Conservation (phyloP, 495 filamentous ascomycete genomes). For the Penicillium cosmopolitanum region DNA sequence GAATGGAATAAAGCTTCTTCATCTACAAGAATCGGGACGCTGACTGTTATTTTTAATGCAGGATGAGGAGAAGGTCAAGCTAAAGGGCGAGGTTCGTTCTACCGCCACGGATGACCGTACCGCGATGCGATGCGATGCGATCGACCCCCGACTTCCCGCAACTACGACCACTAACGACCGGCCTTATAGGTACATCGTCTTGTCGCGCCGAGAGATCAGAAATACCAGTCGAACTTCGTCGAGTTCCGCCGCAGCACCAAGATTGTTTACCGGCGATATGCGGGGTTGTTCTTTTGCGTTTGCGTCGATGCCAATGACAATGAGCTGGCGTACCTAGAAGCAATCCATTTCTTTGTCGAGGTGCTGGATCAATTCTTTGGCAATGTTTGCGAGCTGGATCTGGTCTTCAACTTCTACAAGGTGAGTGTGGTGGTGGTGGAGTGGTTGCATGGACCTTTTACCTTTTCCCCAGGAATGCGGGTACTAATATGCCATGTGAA, state of each 20-base stretch:
- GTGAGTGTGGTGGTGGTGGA: slow-evolving; percentile 39
- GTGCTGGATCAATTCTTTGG: slow-evolving; percentile 98
- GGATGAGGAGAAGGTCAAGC: slow-evolving; percentile 94
- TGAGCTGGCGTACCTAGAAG: slow-evolving; percentile 94
- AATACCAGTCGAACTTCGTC: slow-evolving; percentile 99
- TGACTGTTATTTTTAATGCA: slow-evolving; percentile 23
- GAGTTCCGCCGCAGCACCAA: slow-evolving; percentile 82
- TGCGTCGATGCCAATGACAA: slow-evolving; percentile 99
- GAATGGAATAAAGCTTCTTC: not conserved
- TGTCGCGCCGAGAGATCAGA: slow-evolving; percentile 95
- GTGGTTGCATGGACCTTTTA: not conserved
- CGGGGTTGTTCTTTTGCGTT: slow-evolving; percentile 96
- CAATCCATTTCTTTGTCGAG: slow-evolving; percentile 99
- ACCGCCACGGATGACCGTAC: not conserved
- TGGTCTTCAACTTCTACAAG: slow-evolving; percentile 98
- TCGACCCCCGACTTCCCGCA: not conserved
- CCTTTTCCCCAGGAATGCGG: not conserved
- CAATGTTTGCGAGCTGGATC: slow-evolving; percentile 97
- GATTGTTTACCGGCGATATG: slow-evolving; percentile 95
- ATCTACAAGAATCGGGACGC: not conserved
- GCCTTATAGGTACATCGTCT: slow-evolving; percentile 82
- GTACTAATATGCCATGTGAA: slow-evolving; percentile 11
- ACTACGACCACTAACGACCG: slow-evolving; percentile 9
- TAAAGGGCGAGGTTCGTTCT: slow-evolving; percentile 78
- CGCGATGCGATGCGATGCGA: not conserved